Evolutionary conservation across 305 asterid species (phyloP).

Genomic region (Rubia balearica): DNA sequence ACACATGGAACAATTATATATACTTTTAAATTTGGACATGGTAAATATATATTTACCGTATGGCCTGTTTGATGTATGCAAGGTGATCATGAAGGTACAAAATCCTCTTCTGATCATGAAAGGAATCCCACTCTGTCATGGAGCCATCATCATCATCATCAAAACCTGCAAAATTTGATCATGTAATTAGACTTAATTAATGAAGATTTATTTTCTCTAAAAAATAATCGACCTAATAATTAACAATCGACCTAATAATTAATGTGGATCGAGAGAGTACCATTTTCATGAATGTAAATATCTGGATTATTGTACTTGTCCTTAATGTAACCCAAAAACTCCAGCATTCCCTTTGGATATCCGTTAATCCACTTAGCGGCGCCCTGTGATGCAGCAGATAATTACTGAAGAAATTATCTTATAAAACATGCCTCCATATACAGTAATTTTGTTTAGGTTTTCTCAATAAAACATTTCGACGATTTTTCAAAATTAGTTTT

Average conservation of each 20-base stretch:
- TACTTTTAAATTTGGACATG: too few relatives aligned
- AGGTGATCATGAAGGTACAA: conserved; percentile 5
- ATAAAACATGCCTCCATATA: too few relatives aligned
- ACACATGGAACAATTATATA: too few relatives aligned
- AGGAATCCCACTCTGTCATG: neutral
- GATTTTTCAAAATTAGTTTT: too few relatives aligned
- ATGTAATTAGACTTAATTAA: neutral
- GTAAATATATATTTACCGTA: neutral
- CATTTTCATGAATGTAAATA: conserved; percentile 1
- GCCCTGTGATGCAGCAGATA: conserved; percentile 9
- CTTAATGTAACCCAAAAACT: conserved; percentile 12
- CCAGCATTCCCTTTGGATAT: conserved; percentile 20
- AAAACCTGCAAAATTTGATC: neutral
- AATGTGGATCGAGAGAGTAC: neutral
- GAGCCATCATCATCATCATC: conserved; percentile 3
- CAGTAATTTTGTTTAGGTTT: too few relatives aligned
- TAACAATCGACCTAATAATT: too few relatives aligned
- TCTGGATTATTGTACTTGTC: conserved; percentile 14
- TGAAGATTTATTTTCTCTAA: neutral
- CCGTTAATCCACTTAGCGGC: conserved; percentile 14
- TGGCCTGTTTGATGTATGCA: conserved; percentile 3
- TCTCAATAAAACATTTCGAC: too few relatives aligned
- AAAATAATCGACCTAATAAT: too few relatives aligned
- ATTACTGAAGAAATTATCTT: too few relatives aligned
- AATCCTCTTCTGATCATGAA: conserved; percentile 1